Percentiles rank a stretch among this genome's conserved stretches.
phyloP scores from a whole-genome alignment of 495 filamentous ascomycete species.

The Lophiostoma macrostomum region DNA sequence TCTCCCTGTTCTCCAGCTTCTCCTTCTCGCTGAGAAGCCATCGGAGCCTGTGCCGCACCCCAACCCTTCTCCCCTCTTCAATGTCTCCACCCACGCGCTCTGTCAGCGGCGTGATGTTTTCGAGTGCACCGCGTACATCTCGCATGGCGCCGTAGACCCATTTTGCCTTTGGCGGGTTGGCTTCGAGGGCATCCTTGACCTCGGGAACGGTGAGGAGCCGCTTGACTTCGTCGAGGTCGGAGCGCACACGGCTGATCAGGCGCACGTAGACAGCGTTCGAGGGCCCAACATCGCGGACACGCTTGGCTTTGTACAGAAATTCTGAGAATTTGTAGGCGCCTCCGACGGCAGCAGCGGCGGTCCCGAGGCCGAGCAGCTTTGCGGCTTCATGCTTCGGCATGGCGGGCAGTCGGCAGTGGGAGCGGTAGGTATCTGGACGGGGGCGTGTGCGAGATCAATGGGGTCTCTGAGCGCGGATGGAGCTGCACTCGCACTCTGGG shows the following conservation, averaged over 20 bases:
- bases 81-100: conserved; percentile 23
- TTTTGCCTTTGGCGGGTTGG: conserved; percentile 19
- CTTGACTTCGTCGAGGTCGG: conserved; percentile 31
- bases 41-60: conserved; percentile 16
- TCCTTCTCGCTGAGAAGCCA: conserved; percentile 30
- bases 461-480: neutral
- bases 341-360: conserved; percentile 18
- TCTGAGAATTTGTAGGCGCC: conserved; percentile 29
- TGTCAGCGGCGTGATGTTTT: conserved; percentile 25
- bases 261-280: conserved; percentile 28
- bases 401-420: neutral
- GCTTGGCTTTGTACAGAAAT: conserved; percentile 26
- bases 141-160: conserved; percentile 29
- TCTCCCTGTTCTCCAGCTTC: conserved; percentile 30
- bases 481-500: conserved; percentile 10
- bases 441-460: conserved; percentile 8
- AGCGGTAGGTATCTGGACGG: neutral
- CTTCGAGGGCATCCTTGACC: conserved; percentile 18
- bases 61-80: conserved; percentile 19
- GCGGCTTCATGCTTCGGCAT: conserved; percentile 20
- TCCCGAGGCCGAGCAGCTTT: conserved; percentile 13
- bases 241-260: conserved; percentile 23
- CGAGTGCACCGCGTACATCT: conserved; percentile 25
- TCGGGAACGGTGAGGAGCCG: conserved; percentile 27
- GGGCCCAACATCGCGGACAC: conserved; percentile 23